Evolutionary conservation across 1,139 yeast genomes (phyloP).

Genomic region (Candida pseudoviswanathii): DNA sequence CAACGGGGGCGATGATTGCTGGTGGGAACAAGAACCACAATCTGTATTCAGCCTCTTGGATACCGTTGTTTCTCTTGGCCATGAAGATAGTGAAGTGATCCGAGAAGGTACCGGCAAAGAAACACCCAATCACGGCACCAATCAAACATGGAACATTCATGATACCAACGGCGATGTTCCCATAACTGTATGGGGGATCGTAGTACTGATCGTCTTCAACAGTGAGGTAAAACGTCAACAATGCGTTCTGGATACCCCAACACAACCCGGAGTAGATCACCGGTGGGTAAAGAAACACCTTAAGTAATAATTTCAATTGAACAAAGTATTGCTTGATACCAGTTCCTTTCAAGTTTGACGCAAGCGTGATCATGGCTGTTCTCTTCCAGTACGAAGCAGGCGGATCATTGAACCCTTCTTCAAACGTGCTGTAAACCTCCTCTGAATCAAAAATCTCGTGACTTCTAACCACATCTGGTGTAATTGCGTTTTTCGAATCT

Average conservation of each 20-base stretch:
- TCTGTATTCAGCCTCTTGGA: constrained; percentile 78
- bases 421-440: not conserved
- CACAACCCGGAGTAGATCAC: constrained; percentile 74
- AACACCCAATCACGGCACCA: constrained; percentile 81
- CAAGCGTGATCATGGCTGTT: constrained; percentile 63
- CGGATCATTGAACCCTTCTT: constrained; percentile 33
- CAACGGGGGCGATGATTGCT: constrained; percentile 69
- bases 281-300: constrained; percentile 76
- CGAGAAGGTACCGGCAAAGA: constrained; percentile 73
- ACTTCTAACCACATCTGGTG: constrained; percentile 1
- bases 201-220: constrained; percentile 74
- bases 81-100: constrained; percentile 72
- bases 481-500: too few species aligned
- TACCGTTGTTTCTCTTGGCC: constrained; percentile 70
- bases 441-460: constrained; percentile 1
- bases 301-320: constrained; percentile 56
- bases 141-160: constrained; percentile 82
- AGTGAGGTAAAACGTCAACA: constrained; percentile 77
- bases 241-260: constrained; percentile 86
- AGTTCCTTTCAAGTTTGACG: constrained; percentile 62
- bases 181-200: constrained; percentile 63
- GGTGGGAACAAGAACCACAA: constrained; percentile 70
- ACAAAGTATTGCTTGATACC: constrained; percentile 70
- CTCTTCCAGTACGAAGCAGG: constrained; percentile 52
- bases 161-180: constrained; percentile 64